A percentile compares a stretch with the other conserved stretches of the same genome.
phyloP scores from a whole-genome alignment of 306 rosid species.

The Rubus parviflorus region DNA sequence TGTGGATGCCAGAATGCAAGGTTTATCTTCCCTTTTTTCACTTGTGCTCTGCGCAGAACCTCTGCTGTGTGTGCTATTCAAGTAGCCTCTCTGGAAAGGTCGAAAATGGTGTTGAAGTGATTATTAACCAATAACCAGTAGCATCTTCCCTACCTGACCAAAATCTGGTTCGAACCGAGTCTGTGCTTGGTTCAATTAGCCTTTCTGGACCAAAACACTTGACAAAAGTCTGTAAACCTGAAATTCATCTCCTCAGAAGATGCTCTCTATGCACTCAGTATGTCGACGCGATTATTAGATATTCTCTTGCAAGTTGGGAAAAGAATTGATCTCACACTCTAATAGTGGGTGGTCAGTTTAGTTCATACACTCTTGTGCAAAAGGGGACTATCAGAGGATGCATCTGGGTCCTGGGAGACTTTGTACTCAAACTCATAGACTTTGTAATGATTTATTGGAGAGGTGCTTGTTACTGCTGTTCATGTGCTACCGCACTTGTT shows the following conservation, averaged over 20 bases:
- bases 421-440: not conserved
- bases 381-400: not conserved
- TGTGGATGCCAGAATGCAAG: not conserved
- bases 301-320: no score
- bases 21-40: not conserved
- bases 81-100: not conserved
- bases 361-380: not conserved
- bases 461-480: not conserved
- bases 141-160: not conserved
- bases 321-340: no score
- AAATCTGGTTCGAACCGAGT: not conserved
- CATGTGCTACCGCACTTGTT: slow-evolving; percentile 24
- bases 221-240: not conserved
- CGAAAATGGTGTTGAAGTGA: not conserved
- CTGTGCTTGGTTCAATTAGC: not conserved
- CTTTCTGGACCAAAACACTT: not conserved
- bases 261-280: not conserved
- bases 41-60: not conserved
- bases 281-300: not conserved
- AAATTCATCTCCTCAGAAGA: not conserved
- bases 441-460: not conserved
- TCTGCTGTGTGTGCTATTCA: not conserved
- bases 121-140: not conserved
- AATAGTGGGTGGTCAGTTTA: no score
- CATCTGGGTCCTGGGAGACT: not conserved